Conservation (phyloP, 2,329 filamentous ascomycete genomes). For the Diplocarpon mali region DNA sequence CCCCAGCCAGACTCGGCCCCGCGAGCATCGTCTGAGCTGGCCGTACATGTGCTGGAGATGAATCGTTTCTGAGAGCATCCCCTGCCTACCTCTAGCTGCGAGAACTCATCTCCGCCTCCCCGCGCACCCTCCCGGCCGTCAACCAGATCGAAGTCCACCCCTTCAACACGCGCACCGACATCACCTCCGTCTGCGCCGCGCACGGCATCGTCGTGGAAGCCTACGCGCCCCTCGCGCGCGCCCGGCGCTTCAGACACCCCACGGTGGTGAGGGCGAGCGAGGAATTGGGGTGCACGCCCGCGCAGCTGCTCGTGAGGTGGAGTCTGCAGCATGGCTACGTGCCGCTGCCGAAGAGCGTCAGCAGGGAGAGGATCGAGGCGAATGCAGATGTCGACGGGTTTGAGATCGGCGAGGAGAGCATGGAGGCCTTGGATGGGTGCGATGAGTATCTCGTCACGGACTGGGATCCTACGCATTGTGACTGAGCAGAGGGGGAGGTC, state of each 20-base stretch:
- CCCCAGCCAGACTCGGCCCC: background rate
- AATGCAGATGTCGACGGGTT: conserved; percentile 53
- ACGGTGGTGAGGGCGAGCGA: conserved; percentile 49
- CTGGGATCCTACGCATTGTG: conserved; percentile 40
- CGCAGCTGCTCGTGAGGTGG: conserved; percentile 69
- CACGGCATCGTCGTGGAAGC: conserved; percentile 64
- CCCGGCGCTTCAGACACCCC: conserved; percentile 57
- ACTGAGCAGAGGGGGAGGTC: conserved; percentile 10
- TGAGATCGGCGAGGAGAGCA: conserved; percentile 50
- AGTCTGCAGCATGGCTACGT: conserved; percentile 64
- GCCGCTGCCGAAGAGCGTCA: conserved; percentile 62
- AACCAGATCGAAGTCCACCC: conserved; percentile 79
- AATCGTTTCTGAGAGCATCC: background rate
- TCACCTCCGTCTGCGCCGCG: conserved; percentile 53
- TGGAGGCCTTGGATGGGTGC: conserved; percentile 49
- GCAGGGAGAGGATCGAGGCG: conserved; percentile 48
- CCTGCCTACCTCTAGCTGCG: conserved; percentile 16
- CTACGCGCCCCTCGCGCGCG: conserved; percentile 67
- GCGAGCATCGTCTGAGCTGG: background rate
- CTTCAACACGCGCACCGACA: conserved; percentile 63
- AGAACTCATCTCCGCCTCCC: conserved; percentile 25
- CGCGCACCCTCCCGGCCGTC: conserved; percentile 53
- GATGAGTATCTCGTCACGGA: conserved; percentile 67
- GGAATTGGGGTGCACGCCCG: conserved; percentile 60
- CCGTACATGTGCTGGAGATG: background rate